phyloP scores from a whole-genome alignment of 768 basidiomycete genomes.

The Naganishia vishniacii region DNA sequence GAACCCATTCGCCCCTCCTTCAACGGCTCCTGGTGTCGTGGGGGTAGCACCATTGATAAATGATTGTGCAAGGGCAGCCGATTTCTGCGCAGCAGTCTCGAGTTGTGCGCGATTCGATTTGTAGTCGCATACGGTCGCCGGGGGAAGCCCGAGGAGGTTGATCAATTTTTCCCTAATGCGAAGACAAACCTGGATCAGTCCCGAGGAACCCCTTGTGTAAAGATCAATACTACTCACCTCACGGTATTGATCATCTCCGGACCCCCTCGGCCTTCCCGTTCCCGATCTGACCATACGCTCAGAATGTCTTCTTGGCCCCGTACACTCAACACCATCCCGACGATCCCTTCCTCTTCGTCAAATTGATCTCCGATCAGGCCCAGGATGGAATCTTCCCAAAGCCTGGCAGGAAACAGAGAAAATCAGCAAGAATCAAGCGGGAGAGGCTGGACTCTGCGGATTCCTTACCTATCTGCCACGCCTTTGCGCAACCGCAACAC shows the following conservation, averaged over 20 bases:
- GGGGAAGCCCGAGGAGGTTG: constrained; percentile 66
- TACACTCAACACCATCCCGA: constrained; percentile 91
- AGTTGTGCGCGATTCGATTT: constrained; percentile 62
- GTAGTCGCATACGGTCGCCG: constrained; percentile 82
- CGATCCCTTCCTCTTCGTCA: constrained; percentile 60
- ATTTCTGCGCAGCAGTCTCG: constrained; percentile 33
- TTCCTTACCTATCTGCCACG: constrained; percentile 68
- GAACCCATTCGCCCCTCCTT: constrained; percentile 3
- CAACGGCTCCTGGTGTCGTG: constrained; percentile 1
- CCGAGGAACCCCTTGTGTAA: constrained; percentile 6
- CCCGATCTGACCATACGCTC: constrained; percentile 83
- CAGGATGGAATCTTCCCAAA: constrained; percentile 53
- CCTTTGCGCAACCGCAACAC: constrained; percentile 88
- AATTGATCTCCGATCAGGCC: constrained; percentile 88
- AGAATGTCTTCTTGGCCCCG: constrained; percentile 90
- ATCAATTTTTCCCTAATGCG: constrained; percentile 70
- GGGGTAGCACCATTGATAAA: background rate
- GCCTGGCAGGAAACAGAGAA: constrained; percentile 24
- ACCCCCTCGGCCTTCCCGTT: constrained; percentile 48
- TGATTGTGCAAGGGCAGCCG: background rate
- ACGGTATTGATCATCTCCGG: constrained; percentile 66
- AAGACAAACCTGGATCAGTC: constrained; percentile 29
- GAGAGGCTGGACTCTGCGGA: constrained; percentile 45
- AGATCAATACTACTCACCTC: constrained; percentile 55
- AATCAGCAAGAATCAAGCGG: background rate